phyloP scores from a whole-genome alignment of 164 flowering plant species.

The Paratinospora sagittata region DNA sequence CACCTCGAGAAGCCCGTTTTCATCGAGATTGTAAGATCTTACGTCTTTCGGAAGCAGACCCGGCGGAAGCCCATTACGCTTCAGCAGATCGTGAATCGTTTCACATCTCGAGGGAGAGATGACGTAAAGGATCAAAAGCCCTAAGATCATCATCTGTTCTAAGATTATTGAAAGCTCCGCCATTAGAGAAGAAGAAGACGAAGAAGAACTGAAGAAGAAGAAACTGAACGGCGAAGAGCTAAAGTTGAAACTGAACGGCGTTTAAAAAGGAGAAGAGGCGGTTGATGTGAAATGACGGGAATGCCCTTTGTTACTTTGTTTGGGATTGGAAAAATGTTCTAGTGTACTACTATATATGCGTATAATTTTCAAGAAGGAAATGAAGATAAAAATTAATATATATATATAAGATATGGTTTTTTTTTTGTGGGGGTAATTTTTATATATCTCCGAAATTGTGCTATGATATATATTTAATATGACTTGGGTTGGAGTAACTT shows the following conservation, averaged over 20 bases:
- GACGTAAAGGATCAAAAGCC: constrained; percentile 1
- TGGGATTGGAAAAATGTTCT: too few relatives aligned
- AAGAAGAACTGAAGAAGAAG: neutral
- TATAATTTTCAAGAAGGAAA: too few relatives aligned
- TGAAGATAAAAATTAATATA: too few relatives aligned
- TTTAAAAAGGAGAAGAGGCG: neutral
- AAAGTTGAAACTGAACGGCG: neutral
- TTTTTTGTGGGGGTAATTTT: too few relatives aligned
- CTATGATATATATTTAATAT: too few relatives aligned
- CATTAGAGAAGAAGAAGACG: neutral
- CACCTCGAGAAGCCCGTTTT: constrained; percentile 51
- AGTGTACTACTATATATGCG: too few relatives aligned
- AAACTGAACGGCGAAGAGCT: neutral
- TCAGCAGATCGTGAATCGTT: constrained; percentile 64
- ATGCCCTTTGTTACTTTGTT: neutral
- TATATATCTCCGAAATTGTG: too few relatives aligned
- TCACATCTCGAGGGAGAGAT: constrained; percentile 8
- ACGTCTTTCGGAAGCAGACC: constrained; percentile 68
- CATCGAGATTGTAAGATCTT: constrained; percentile 47
- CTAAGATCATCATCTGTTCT: neutral
- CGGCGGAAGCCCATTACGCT: constrained; percentile 53
- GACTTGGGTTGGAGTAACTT: too few relatives aligned
- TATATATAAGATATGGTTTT: too few relatives aligned
- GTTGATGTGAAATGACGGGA: neutral
- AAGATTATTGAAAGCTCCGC: neutral